Conservation (phyloP, 352 stramenopile species). For the Thraustochytrium striatum region DNA sequence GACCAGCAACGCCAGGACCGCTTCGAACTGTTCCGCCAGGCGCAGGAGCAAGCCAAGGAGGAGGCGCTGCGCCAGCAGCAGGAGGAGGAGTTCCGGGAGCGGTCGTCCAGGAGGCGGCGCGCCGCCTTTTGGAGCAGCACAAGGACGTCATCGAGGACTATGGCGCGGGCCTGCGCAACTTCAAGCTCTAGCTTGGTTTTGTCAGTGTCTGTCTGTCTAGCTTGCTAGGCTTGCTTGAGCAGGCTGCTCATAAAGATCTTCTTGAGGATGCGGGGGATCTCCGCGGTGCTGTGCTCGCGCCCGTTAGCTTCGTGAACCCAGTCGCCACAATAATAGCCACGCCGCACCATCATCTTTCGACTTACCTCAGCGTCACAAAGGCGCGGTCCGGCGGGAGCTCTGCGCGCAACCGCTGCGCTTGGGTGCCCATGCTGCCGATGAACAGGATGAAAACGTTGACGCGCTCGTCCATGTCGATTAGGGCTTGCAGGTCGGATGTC, state of each 20-base stretch:
- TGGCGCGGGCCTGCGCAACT: conserved; percentile 36
- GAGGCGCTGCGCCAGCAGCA: conserved; percentile 24
- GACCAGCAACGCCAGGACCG: conserved; percentile 31
- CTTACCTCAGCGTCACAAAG: conserved; percentile 31
- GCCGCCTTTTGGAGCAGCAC: conserved; percentile 34
- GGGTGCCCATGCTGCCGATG: conserved; percentile 64
- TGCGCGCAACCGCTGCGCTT: conserved; percentile 65
- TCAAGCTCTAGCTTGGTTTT: background rate
- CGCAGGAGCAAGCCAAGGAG: conserved; percentile 42
- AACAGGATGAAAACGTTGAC: conserved; percentile 55
- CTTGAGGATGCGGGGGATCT: conserved; percentile 36
- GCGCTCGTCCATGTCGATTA: conserved; percentile 50
- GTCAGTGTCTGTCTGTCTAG: background rate
- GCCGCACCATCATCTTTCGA: too few species aligned
- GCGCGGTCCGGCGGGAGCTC: conserved; percentile 59
- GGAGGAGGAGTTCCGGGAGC: conserved; percentile 35
- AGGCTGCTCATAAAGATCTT: conserved; percentile 26
- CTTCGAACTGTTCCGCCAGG: conserved; percentile 25
- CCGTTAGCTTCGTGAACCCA: too few species aligned
- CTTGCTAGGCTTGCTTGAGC: background rate
- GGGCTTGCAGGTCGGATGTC: conserved; percentile 38
- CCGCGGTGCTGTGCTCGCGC: background rate
- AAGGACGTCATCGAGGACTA: conserved; percentile 29
- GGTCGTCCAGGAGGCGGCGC: conserved; percentile 38
- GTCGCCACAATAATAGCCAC: too few species aligned